phyloP scores from a whole-genome alignment of 495 filamentous ascomycete genomes.

The Trypethelium eluteriae region DNA sequence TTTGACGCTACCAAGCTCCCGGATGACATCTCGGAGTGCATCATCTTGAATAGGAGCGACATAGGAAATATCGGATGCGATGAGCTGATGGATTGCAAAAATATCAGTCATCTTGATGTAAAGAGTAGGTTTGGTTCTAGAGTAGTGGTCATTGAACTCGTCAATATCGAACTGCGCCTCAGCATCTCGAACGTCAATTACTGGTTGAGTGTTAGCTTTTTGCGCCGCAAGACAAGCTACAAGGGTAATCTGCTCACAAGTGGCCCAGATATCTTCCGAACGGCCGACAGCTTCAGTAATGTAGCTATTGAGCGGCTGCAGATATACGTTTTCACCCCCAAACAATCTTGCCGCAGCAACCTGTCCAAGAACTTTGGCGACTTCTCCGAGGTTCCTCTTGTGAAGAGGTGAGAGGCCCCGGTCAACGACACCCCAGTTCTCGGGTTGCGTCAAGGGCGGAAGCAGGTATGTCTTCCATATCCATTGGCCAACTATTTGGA shows the following conservation, averaged over 20 bases:
- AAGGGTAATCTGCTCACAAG: slow-evolving; percentile 43
- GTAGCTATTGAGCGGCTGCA: slow-evolving; percentile 88
- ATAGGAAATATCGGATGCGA: slow-evolving; percentile 65
- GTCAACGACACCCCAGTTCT: slow-evolving; percentile 83
- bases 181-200: slow-evolving; percentile 76
- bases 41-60: slow-evolving; percentile 78
- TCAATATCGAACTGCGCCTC: slow-evolving; percentile 95
- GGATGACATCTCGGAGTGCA: slow-evolving; percentile 79
- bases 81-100: slow-evolving; percentile 87
- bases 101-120: slow-evolving; percentile 99
- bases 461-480: slow-evolving; percentile 91
- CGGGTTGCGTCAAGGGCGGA: slow-evolving; percentile 75
- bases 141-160: slow-evolving; percentile 95
- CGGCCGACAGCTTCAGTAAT: slow-evolving; percentile 78
- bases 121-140: slow-evolving; percentile 87
- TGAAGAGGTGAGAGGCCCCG: slow-evolving; percentile 80
- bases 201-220: slow-evolving; percentile 13
- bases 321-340: slow-evolving; percentile 87
- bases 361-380: slow-evolving; percentile 84
- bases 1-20: slow-evolving; percentile 90
- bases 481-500: slow-evolving; percentile 82
- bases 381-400: slow-evolving; percentile 85
- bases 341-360: slow-evolving; percentile 78
- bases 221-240: too few relatives aligned
- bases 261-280: slow-evolving; percentile 61